Evolutionary conservation across 305 asterid genomes (phyloP), one percentile per base, ranked within the genome.

Genomic region (Fraxinus baroniana): DNA sequence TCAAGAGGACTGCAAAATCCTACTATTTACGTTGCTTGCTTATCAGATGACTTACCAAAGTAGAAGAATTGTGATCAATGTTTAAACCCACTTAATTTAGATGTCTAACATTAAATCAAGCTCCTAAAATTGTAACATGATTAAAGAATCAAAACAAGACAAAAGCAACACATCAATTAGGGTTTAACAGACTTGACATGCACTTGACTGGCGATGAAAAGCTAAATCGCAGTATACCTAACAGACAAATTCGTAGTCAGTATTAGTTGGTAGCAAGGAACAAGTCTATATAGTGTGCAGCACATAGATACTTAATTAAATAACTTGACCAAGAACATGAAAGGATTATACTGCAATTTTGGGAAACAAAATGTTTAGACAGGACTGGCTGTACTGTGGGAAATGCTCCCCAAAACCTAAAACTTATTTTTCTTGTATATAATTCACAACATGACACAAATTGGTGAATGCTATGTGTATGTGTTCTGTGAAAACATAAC

Each of bases 361-460:
- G 41, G 76, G 76, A 17, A 71, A 71, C 76, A 33, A 71, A 71
- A 71, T 33, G 76, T 71, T 30, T 33, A 15, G 76, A 71, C 26
- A 71, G 12, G 76, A 33, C 46, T 32, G 24, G 35, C 39, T 30
- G 17, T 33, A 22, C 35, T 10, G 73, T 7, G n/a, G 73, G 26
- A 64, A 64, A 24, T 7, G 7, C 33, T 28, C 7, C 71, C 15
- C 26, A 62, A 62, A 62, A 62, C 36, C 8, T 0, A 30, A 32
- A 26, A 30, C 46, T 6, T 46, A 46, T 46, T 46, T 46, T 46
- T 46, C 57, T 46, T 46, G 57, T 46, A 46, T 15, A 46, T 46
- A 46, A 46, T 46, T 46, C n/a, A 46, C 18, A 71, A 32, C 13
- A 15, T 7, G 76, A 17, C 44, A 33, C 49, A 17, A 72, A 32